Evolutionary conservation across 2,329 filamentous ascomycete genomes (phyloP), one percentile per base, ranked within the genome.

Genomic region (Alternaria alternata): DNA sequence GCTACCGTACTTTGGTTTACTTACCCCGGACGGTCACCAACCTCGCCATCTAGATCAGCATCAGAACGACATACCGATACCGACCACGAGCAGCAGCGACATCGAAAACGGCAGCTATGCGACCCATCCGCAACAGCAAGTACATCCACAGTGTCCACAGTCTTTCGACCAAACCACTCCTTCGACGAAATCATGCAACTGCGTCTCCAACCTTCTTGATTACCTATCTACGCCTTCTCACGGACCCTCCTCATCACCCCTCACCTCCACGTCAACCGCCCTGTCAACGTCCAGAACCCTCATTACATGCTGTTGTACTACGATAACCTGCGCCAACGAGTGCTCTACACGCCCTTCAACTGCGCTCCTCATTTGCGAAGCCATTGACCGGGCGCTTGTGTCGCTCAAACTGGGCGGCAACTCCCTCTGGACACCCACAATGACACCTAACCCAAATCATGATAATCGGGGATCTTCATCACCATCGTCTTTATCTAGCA

Each of bases 1-100:
- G 24, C 41, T 54, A 3, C 55, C 55, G 3, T 58, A 58, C 48
- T 58, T 47, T 58, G 55, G 49, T 39, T 47, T 58, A 8, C 49
- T 58, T 14, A 58, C 48, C 7, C 55, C 48, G 9, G 48, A 53
- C 2, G 42, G 51, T 12, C 48, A 39, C 14, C 24, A 32, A 24
- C 16, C 41, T 30, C n/a, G 18, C 24, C 48, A 58, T 46, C 48
- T 24, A 7, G 49, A 58, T 39, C 54, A 52, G 22, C 41, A 54
- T 8, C 32, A 47, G 14, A 42, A 32, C 26, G 34, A 54, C 18
- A 24, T 26, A 4, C 39, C 41, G 16, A 46, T 53, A 4, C 16
- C 34, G 20, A 41, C 55, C 16, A 34, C 48, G 14, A 47, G 26
- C 42, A 41, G 41, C 26, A 47, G 39, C 7, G 20, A 16, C 16